Percentiles rank a stretch among this genome's conserved stretches.
Conservation (phyloP, 108 stramenopile species). For the Craspedostauros australis region DNA sequence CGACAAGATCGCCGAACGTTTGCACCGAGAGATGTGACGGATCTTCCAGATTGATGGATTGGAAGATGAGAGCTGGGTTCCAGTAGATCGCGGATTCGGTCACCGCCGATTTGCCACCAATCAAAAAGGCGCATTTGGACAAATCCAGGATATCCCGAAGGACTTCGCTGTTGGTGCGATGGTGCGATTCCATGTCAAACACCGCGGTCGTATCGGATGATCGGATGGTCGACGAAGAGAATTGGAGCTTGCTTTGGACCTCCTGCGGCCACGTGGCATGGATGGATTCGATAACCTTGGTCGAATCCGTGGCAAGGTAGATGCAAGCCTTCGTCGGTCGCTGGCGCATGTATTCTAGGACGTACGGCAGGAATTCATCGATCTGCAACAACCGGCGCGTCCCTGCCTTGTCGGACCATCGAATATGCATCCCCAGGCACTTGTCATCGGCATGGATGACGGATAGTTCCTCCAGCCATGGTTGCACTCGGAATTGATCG, state of each 20-base stretch:
- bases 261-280: constrained; percentile 13
- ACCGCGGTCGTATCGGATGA: constrained; percentile 13
- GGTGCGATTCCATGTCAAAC: constrained; percentile 19
- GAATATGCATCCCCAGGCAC: constrained; percentile 22
- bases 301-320: constrained; percentile 34
- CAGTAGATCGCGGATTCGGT: constrained; percentile 22
- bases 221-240: constrained; percentile 5
- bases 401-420: constrained; percentile 34
- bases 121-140: constrained; percentile 21
- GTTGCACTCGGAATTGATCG: constrained; percentile 10
- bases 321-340: constrained; percentile 4
- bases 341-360: constrained; percentile 9
- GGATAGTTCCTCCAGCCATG: neutral
- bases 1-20: neutral
- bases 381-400: constrained; percentile 2
- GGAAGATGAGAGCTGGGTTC: constrained; percentile 13
- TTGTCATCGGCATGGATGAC: neutral
- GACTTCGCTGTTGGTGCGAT: constrained; percentile 29
- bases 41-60: constrained; percentile 33
- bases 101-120: constrained; percentile 26
- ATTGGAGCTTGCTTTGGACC: neutral
- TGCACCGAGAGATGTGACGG: neutral
- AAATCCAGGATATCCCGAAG: constrained; percentile 25
- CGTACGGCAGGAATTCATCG: constrained; percentile 12
- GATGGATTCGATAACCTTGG: constrained; percentile 13